Evolutionary conservation across 1,284 basidiomycete genomes (phyloP).

Genomic region (Sphaerobolus stellatus): DNA sequence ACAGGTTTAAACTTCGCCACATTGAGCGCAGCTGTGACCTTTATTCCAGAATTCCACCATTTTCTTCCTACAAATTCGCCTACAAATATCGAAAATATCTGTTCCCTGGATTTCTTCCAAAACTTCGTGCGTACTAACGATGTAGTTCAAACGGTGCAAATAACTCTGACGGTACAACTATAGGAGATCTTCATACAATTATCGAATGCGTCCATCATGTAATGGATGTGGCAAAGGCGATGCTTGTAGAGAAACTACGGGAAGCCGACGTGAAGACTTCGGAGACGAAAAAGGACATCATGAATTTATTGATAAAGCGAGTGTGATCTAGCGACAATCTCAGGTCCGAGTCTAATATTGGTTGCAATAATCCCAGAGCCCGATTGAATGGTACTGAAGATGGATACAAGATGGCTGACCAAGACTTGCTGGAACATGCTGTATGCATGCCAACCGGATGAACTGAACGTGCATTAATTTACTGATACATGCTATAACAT

Average conservation of each 20-base stretch:
- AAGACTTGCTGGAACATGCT: slow-evolving; percentile 51
- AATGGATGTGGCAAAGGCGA: slow-evolving; percentile 37
- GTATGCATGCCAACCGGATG: slow-evolving; percentile 30
- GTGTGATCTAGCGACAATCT: not conserved
- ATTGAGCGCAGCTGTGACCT: slow-evolving; percentile 36
- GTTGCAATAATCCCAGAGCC: slow-evolving; percentile 24
- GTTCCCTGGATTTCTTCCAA: slow-evolving; percentile 20
- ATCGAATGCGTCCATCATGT: slow-evolving; percentile 44
- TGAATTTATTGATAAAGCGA: slow-evolving; percentile 43
- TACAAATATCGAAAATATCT: slow-evolving; percentile 38
- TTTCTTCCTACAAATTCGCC: slow-evolving; percentile 37
- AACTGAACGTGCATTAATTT: not conserved
- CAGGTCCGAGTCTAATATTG: not conserved
- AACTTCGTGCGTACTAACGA: too few relatives aligned
- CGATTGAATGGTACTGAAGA: slow-evolving; percentile 31
- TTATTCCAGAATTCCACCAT: slow-evolving; percentile 36
- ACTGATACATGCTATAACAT: too few relatives aligned
- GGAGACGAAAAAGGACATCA: slow-evolving; percentile 48
- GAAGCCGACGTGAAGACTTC: slow-evolving; percentile 38
- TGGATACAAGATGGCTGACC: slow-evolving; percentile 44
- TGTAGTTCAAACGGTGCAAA: too few relatives aligned
- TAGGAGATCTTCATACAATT: slow-evolving; percentile 31
- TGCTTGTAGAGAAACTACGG: slow-evolving; percentile 42
- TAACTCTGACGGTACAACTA: too few relatives aligned
- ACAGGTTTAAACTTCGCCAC: slow-evolving; percentile 39